Percentiles rank a stretch among this genome's conserved stretches.
Conservation (phyloP, 2,329 filamentous ascomycete genomes). For the Aureobasidium sp. region DNA sequence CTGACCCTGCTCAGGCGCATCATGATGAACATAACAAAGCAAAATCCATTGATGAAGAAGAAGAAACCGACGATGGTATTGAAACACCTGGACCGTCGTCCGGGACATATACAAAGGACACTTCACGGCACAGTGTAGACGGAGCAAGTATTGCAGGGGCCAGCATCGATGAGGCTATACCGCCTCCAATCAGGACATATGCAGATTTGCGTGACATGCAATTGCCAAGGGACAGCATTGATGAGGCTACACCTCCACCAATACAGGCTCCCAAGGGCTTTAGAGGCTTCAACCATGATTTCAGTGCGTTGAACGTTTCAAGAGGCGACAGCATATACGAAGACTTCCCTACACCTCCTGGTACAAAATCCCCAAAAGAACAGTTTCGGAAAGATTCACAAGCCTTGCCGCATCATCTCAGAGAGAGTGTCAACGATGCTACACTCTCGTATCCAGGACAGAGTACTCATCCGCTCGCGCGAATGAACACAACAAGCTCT, state of each 20-base stretch:
- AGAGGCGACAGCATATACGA: slow-evolving; percentile 5
- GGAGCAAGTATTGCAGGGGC: slow-evolving; percentile 1
- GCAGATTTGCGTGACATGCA: background rate
- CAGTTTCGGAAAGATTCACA: slow-evolving; percentile 1
- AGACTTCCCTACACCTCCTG: background rate
- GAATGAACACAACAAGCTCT: background rate
- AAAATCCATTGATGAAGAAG: background rate
- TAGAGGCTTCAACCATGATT: background rate
- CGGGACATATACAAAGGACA: background rate
- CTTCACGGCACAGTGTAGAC: background rate
- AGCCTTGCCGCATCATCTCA: background rate
- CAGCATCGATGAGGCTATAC: slow-evolving; percentile 6
- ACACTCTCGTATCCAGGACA: background rate
- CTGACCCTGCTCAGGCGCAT: background rate
- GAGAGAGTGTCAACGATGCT: background rate
- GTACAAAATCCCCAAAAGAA: background rate
- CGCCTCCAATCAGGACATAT: slow-evolving; percentile 1
- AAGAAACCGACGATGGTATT: background rate
- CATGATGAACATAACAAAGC: background rate
- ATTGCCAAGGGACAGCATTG: background rate
- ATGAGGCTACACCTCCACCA: slow-evolving; percentile 1
- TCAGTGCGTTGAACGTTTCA: background rate
- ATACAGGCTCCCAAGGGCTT: background rate
- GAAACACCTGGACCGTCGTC: background rate
- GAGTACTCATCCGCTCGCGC: background rate